Conservation (phyloP, 768 basidiomycete genomes). For the Mrakia gelida region DNA sequence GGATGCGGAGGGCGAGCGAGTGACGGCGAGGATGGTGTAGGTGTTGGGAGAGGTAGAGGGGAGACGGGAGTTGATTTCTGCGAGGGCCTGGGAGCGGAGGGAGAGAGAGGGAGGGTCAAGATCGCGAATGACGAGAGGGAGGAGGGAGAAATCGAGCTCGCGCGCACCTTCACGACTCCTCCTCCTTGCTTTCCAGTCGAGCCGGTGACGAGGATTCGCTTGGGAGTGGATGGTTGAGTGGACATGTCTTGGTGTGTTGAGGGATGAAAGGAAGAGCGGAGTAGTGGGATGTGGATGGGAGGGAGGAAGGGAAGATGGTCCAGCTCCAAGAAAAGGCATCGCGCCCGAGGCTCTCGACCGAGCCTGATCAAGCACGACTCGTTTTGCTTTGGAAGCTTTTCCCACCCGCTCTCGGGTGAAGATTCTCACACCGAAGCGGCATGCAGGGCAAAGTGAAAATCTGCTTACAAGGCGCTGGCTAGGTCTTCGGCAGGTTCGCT, state of each 20-base stretch:
- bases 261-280: not conserved
- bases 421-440: too few relatives aligned
- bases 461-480: too few relatives aligned
- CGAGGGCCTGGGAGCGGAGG: not conserved
- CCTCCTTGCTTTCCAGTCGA: not conserved
- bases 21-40: constrained; percentile 11
- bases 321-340: too few relatives aligned
- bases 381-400: too few relatives aligned
- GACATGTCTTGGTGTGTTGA: not conserved
- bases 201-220: not conserved
- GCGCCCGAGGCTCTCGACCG: too few relatives aligned
- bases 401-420: too few relatives aligned
- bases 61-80: not conserved
- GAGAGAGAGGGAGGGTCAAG: not conserved
- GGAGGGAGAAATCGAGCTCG: not conserved
- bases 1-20: not conserved
- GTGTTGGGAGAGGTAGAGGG: not conserved
- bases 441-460: too few relatives aligned
- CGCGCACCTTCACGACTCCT: constrained; percentile 1
- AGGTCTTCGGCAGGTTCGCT: too few relatives aligned
- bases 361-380: too few relatives aligned
- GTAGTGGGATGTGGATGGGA: not conserved
- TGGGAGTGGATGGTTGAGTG: not conserved
- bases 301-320: too few relatives aligned
- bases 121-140: not conserved